Base-by-base conservation (phyloP, 805 yeast species). In the Cyberlindnera amylophila region DNA sequence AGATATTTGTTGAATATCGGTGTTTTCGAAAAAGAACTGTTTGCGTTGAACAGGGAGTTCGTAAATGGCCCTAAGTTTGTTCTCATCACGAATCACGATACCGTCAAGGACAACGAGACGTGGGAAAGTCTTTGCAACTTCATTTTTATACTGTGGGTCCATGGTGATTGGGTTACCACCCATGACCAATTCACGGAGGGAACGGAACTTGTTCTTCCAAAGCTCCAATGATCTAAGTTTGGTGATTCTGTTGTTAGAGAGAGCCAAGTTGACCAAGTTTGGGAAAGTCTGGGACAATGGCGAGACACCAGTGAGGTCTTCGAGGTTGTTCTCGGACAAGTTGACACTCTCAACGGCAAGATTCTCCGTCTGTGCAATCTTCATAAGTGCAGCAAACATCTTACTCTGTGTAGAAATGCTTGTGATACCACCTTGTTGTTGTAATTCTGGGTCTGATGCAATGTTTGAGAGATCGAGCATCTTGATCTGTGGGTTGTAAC, bases 381-480 rank as follows among this genome's bases (percentile, higher is more conserved):
- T 86, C 84, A 91, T 78, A 50, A 93, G 65, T 1, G 98, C 98
- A 10, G 88, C 84, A 61, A 91, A 88, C 74, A 89, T 82, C 62
- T 91, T 93, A 12, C 90, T 74, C 27, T 82, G 74, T 1, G 86
- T 79, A 10, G 79, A 63, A 13, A 75, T 66, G 4, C 80, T 66
- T 13, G 77, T 74, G 47, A 89, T 68, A 0, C 96, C 95, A 0
- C 96, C 95, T 46, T 72, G 73, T 15, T 72, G 65, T 11, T 62
- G 65, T 32, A 91, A 67, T 10, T 64, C 69, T 24, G 75, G 82
- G 58, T 87, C 98, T 31, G 71, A 71, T 43, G 75, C 73, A 57
- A 89, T 77, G 40, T 67, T 70, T 4, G 81, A 71, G 38, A 93
- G 67, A 57, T 91, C 85, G 43, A 93, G 69, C 72, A 93, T 63